These are phyloP conservation scores for Salvia miltiorrhiza DNA, from an alignment of 257 asterid species.

Conservation along the genomic window DNA sequence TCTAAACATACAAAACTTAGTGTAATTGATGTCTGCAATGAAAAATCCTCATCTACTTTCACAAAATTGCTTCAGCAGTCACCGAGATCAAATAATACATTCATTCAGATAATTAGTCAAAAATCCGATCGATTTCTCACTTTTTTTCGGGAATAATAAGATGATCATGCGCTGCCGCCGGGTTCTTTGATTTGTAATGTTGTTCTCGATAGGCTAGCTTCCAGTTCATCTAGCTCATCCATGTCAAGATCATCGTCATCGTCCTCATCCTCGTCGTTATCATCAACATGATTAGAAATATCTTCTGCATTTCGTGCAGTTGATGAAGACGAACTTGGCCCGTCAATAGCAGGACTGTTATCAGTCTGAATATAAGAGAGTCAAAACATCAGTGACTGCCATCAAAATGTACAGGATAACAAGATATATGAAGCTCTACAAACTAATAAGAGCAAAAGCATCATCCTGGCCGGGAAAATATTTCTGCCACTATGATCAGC, in stretches of 20 bases:
- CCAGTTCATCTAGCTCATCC: slow-evolving; percentile 86
- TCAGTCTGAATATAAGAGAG: slow-evolving; percentile 43
- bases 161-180: slow-evolving; percentile 26
- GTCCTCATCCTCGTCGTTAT: slow-evolving; percentile 32
- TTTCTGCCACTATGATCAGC: not conserved
- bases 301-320: slow-evolving; percentile 33
- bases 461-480: too few relatives aligned
- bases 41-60: not conserved
- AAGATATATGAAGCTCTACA: not conserved
- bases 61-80: slow-evolving; percentile 9
- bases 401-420: not conserved
- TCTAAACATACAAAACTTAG: not conserved
- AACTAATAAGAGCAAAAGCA: not conserved
- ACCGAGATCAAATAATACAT: not conserved
- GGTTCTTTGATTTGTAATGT: slow-evolving; percentile 63
- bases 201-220: slow-evolving; percentile 77
- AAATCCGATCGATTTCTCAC: not conserved
- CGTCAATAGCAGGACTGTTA: slow-evolving; percentile 36
- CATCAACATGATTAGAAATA: slow-evolving; percentile 16
- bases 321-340: slow-evolving; percentile 70
- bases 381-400: not conserved
- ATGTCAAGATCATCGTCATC: slow-evolving; percentile 80
- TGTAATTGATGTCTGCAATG: not conserved
- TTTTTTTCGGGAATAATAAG: not conserved
- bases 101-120: not conserved